Base-by-base conservation (phyloP, 345 rosid genomes). In the Dipteronia sinensis region DNA sequence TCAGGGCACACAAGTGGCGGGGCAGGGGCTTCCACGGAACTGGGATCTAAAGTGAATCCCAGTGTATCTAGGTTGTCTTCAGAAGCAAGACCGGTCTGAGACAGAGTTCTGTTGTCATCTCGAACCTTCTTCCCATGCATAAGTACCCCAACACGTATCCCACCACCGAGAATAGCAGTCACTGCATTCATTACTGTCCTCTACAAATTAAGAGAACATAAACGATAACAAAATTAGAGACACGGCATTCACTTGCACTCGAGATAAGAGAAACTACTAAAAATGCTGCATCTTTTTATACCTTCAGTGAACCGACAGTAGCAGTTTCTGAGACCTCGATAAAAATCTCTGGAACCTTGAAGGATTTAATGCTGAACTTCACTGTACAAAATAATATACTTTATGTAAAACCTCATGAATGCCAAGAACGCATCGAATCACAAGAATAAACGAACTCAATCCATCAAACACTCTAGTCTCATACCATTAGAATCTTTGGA, bases 261-360 rank as follows among this genome's bases (percentile, higher is more conserved):
- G 17, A 15, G 42, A 23, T 20, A 29, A 53, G 16, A 22, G 61
- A 78, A 65, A 1, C 22, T 34, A 29, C 20, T 9, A 12, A 31
- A 69, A 76, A 29, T 31, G 47, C 16, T 23, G 69, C 46, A 71
- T 10, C 67, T 46, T 7, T 42, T 17, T 53, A 71, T 84, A 97
- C 99, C 98, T 97, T 94, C 72, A 97, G 82, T 9, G 95, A 94
- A 74, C 94, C 94, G 72, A 94, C 86, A 16, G 98, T 94, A 42
- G 92, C 88, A 56, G 86, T 90, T 85, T 94, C 93, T 38, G 99
- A 95, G 72, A 94, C 93, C 86, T 94, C 98, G 74, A 97, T 78
- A 29, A 85, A 84, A 77, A 94, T 95, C 88, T 97, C 98, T 0
- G 99, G 99, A 68, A 97, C 83, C 84, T 79, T 91, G 80, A 97